These are phyloP conservation scores for Termitomyces sp. DNA, from an alignment of 768 basidiomycete genomes.

Conservation along the genomic window DNA sequence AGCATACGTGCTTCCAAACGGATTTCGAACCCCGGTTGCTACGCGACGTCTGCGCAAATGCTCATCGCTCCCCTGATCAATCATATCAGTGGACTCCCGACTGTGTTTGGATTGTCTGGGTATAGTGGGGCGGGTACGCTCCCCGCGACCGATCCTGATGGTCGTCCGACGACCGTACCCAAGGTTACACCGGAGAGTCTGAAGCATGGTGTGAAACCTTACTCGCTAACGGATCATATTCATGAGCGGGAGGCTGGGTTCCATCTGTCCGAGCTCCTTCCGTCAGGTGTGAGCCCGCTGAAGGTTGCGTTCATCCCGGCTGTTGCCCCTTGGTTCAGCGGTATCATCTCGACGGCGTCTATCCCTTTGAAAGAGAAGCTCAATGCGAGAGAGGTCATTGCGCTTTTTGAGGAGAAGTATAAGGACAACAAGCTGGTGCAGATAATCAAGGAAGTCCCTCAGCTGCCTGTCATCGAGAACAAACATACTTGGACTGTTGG, in stretches of 20 bases:
- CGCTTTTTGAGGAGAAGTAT: slow-evolving; percentile 78
- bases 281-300: slow-evolving; percentile 24
- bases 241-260: slow-evolving; percentile 93
- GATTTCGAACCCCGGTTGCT: slow-evolving; percentile 97
- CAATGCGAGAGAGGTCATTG: slow-evolving; percentile 65
- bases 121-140: slow-evolving; percentile 95
- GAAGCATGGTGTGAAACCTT: slow-evolving; percentile 72
- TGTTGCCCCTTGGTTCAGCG: slow-evolving; percentile 94
- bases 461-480: slow-evolving; percentile 67
- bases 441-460: slow-evolving; percentile 65
- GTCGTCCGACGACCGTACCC: slow-evolving; percentile 68
- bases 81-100: slow-evolving; percentile 63
- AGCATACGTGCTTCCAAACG: slow-evolving; percentile 66
- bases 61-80: slow-evolving; percentile 85
- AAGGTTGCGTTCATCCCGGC: slow-evolving; percentile 82
- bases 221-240: slow-evolving; percentile 94
- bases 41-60: slow-evolving; percentile 89
- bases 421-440: slow-evolving; percentile 65
- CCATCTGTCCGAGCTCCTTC: slow-evolving; percentile 68
- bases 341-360: slow-evolving; percentile 84
- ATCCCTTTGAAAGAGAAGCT: slow-evolving; percentile 70
- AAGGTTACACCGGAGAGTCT: slow-evolving; percentile 81
- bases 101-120: slow-evolving; percentile 90
- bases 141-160: slow-evolving; percentile 59
- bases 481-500: slow-evolving; percentile 90